A percentile compares a stretch with the other conserved stretches of the same genome.
Conservation (phyloP, 225 moss, liverwort and hornwort genomes). For the Pseudisothecium myosuroides region DNA sequence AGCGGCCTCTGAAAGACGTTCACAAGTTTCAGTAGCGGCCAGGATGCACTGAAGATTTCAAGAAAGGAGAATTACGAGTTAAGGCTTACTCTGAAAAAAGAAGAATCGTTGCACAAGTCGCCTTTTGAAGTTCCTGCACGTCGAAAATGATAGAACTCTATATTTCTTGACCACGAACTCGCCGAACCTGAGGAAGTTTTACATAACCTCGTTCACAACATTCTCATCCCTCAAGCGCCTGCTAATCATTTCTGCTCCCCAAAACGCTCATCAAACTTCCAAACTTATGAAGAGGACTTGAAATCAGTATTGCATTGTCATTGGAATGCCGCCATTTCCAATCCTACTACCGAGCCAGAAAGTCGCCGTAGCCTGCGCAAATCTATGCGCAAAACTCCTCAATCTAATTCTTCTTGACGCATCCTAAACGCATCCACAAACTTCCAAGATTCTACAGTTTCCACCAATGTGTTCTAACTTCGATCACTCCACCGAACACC, state of each 20-base stretch:
- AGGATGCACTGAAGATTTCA: background rate
- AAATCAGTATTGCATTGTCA: background rate
- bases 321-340: background rate
- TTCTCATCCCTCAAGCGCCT: background rate
- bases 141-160: background rate
- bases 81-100: background rate
- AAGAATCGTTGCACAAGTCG: background rate
- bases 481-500: background rate
- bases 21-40: background rate
- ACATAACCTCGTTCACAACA: background rate
- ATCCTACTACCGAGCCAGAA: background rate
- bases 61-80: background rate
- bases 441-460: background rate
- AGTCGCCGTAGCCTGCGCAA: background rate
- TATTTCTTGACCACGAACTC: background rate
- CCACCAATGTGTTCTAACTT: background rate
- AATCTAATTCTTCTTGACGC: background rate
- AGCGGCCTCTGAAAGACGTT: background rate
- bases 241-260: background rate
- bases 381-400: background rate
- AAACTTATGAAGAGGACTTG: background rate
- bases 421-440: background rate
- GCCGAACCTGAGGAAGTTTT: background rate
- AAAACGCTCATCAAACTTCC: background rate
- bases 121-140: background rate